Evolutionary conservation across 768 basidiomycete genomes (phyloP), one percentile per base, ranked within the genome.

Genomic region (Panellus pusillus): DNA sequence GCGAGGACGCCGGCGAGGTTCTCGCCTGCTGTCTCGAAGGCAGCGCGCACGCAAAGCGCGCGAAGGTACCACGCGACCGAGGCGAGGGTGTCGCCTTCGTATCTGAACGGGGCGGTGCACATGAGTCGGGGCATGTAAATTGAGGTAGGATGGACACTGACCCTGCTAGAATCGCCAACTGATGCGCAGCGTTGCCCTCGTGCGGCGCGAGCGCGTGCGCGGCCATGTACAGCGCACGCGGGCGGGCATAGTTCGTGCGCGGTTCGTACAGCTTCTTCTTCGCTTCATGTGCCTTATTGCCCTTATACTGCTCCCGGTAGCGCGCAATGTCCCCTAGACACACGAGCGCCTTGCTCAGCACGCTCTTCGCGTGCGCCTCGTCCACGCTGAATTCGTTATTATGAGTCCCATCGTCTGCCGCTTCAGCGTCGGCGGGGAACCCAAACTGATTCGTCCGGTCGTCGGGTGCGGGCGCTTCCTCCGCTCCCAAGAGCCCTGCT

Each of bases 171-270:
- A 98, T 95, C 4, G 96, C 97, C 17, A 98, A 83, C 69, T 98
- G 97, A 67, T 98, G 96, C 17, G 89, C 96, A 0, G 97, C 83
- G 64, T 98, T 95, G 60, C 96, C 97, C 60, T 96, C 91, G 50
- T 87, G 78, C 0, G 97, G 96, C 6, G 90, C 74, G 9, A 99
- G 77, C 28, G 86, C 66, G 39, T 88, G 80, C 3, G 96, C 96
- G 57, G 91, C 89, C 48, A 93, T 86, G 69, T 99, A 99, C 19
- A 60, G 39, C 28, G 86, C 65, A 37, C 88, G 79, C 2, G 97
- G 95, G 57, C 91, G 88, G 44, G 91, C 85, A 68, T 98, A 99
- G 66, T 86, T 91, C 45, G 82, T 80, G 15, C 82, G 81, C 1
- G 92, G 91, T 63, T 80, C 85, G 41, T 83, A 93, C 59, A 39